Base-by-base conservation (phyloP, 2,329 filamentous ascomycete genomes). In the Colletotrichum abscissum region DNA sequence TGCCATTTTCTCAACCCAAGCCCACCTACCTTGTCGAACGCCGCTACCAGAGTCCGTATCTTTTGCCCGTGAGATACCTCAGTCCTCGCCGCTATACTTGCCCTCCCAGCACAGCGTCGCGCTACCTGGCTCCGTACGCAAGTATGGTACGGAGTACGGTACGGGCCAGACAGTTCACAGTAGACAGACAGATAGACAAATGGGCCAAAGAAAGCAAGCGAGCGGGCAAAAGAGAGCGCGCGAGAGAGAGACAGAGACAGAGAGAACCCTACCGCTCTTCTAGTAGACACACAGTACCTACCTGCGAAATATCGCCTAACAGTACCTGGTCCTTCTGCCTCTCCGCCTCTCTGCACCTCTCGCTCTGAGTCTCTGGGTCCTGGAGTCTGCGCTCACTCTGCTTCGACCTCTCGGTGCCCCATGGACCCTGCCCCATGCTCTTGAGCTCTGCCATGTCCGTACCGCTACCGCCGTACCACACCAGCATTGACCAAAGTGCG, bases 1-100 rank as follows among this genome's bases (percentile, higher is more conserved):
- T 74, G 59, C 74, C 67, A 73, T 66, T 65, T 64, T 64, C 62
- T 16, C 65, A 67, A 73, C 73, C 72, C 67, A 72, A 75, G 42
- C 42, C 42, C 42, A 28, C 54, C 65, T 63, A 74, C 74, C 67
- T 66, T 72, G 57, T 68, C 71, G 56, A 69, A n/a, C 42, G 42
- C 69, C 68, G 42, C 67, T 55, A 63, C 67, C 59, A 26, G 54
- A 24, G 24, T 35, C 49, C 60, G 35, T 69, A 42, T 33, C 59
- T 35, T 65, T 56, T 56, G 22, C 11, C 49, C 46, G n/a, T 16
- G 46, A 63, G 62, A 26, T 55, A 63, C 62, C 46, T 55, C 24
- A 35, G 26, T 30, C 5, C 33, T 38, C 35, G 24, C 63, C 49
- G 30, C 63, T 16, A 22, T 38, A 38, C 30, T 42, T 19, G 12